Base-by-base conservation (phyloP, 805 yeast genomes). In the Lipomyces sp. region DNA sequence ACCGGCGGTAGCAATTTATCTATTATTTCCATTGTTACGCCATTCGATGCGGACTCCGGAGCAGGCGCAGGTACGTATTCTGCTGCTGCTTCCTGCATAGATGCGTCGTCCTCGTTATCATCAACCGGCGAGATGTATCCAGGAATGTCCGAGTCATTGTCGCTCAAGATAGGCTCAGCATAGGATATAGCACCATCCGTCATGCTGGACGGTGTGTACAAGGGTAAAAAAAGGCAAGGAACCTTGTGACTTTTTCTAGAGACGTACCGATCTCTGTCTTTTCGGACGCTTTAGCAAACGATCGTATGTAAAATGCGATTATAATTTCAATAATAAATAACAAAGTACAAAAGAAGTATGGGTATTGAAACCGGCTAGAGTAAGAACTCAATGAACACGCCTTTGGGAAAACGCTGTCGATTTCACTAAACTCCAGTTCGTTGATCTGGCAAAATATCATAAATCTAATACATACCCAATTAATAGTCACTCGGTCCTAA, bases 61-160 rank as follows among this genome's bases (percentile, higher is more conserved):
- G 18, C 48, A 42, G 24, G 48, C 8, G 24, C 18, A 6, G 24
- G n/a, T 42, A n/a, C 48, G 18, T 42, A 42, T 42, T 42, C 48
- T 8, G 8, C 48, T 5, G 24, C 48, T 15, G 24, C 24, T n/a
- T 42, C 48, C 24, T 15, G 48, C 7, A 24, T 15, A 42, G 48
- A 13, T 42, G 24, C 24, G 24, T 42, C 48, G 15, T 42, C 48
- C 10, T n/a, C 48, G 24, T n/a, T 42, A n/a, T 42, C 48, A 42
- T 42, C 48, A 42, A 42, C 48, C 48, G 48, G 48, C 18, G 48
- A 42, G 24, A 42, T 42, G n/a, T 42, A 42, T 42, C 48, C 48
- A 15, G 48, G 48, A 42, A 42, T 7, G 15, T 8, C 48, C 24
- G 48, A 5, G 48, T 42, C 48, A 15, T 42, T n/a, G 18, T 42